Conservation (phyloP, 345 rosid species). For the Ricinus communis region DNA sequence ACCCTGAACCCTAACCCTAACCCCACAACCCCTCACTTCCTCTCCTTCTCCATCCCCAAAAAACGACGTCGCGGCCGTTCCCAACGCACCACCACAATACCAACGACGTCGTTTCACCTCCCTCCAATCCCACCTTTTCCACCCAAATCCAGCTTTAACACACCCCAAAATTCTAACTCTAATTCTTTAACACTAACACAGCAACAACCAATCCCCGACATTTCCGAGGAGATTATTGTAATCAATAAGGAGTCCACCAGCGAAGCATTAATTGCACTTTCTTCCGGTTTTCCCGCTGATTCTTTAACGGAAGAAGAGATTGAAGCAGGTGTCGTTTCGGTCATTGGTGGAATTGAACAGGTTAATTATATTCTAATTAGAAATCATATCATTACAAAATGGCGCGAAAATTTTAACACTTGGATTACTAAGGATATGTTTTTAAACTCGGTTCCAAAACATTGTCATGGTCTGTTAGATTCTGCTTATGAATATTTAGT, state of each 20-base stretch:
- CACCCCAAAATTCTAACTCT: conserved; percentile 19
- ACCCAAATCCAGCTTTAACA: conserved; percentile 8
- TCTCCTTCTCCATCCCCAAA: conserved; percentile 70
- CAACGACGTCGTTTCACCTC: conserved; percentile 38
- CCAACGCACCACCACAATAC: conserved; percentile 43
- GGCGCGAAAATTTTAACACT: conserved; percentile 71
- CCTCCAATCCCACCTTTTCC: conserved; percentile 28
- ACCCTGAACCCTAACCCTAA: conserved; percentile 18
- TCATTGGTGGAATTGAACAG: conserved; percentile 89
- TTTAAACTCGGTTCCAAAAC: conserved; percentile 59
- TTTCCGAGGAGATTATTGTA: conserved; percentile 83
- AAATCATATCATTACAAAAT: conserved; percentile 80
- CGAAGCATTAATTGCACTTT: conserved; percentile 82
- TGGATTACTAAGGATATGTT: conserved; percentile 85
- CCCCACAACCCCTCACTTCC: conserved; percentile 36
- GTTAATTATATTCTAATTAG: conserved; percentile 89
- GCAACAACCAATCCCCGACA: conserved; percentile 32
- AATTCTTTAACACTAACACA: conserved; percentile 18
- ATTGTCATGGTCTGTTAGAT: conserved; percentile 65
- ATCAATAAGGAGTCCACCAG: conserved; percentile 86
- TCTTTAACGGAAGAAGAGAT: conserved; percentile 87
- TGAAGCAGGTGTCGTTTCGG: conserved; percentile 73
- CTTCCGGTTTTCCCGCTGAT: conserved; percentile 96
- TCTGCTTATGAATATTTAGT: conserved; percentile 78
- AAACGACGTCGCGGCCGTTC: conserved; percentile 87